Conservation (phyloP, 805 yeast genomes). For the Komagataella ulmi region DNA sequence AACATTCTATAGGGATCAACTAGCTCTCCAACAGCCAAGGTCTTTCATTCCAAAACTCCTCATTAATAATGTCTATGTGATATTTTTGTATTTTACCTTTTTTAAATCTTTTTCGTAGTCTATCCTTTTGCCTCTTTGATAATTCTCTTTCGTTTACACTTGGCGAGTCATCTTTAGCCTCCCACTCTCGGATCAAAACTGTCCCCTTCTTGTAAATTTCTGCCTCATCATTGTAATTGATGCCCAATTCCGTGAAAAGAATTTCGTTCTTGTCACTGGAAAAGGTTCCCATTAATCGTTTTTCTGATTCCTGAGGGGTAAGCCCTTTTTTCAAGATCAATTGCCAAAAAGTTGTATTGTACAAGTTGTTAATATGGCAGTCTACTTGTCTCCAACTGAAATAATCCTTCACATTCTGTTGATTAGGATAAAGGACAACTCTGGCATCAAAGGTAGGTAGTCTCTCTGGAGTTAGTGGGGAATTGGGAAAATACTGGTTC, state of each 20-base stretch:
- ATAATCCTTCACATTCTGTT: conserved; percentile 56
- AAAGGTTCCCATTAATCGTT: conserved; percentile 60
- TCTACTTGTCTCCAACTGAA: conserved; percentile 94
- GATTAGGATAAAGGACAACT: conserved; percentile 73
- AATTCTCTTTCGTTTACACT: conserved; percentile 4
- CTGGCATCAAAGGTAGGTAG: conserved; percentile 88
- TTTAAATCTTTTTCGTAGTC: conserved; percentile 31
- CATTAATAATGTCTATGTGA: conserved; percentile 54
- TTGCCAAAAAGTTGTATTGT: conserved; percentile 89
- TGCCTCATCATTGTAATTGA: conserved; percentile 85
- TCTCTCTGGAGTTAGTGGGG: conserved; percentile 31
- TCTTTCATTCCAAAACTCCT: conserved; percentile 44
- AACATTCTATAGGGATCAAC: neutral
- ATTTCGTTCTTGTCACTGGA: conserved; percentile 84
- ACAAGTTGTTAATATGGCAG: conserved; percentile 88
- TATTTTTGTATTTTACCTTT: conserved; percentile 29
- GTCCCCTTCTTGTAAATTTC: conserved; percentile 86
- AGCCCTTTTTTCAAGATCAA: conserved; percentile 58
- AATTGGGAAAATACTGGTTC: conserved; percentile 41
- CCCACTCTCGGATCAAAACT: conserved; percentile 34
- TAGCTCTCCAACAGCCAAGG: conserved; percentile 17
- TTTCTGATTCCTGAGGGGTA: conserved; percentile 73
- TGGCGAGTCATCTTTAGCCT: conserved; percentile 6
- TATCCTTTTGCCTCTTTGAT: conserved; percentile 32
- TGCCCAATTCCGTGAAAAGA: conserved; percentile 59